Evolutionary conservation across 2,329 filamentous ascomycete species (phyloP).

Genomic region (Colletotrichum tamarilloi): DNA sequence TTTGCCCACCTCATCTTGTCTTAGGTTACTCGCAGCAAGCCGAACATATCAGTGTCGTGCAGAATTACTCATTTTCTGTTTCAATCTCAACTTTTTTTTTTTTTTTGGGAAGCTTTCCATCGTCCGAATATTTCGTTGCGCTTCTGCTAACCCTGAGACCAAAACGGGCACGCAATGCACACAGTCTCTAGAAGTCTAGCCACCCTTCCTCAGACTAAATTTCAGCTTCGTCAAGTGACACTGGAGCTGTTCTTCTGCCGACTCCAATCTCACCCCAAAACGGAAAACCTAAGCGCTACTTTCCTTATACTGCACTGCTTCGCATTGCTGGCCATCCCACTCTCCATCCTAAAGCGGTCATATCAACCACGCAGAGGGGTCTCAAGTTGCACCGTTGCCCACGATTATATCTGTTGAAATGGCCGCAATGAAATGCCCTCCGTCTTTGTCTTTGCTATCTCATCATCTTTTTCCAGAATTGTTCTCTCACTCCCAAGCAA

Average conservation of each 20-base stretch:
- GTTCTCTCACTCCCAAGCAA: background rate
- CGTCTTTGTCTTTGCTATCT: background rate
- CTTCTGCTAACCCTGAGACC: background rate
- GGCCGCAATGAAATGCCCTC: background rate
- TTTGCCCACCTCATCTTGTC: background rate
- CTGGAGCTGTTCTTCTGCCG: slow-evolving; percentile 33
- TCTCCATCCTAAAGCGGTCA: slow-evolving; percentile 18
- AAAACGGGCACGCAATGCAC: background rate
- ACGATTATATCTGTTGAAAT: slow-evolving; percentile 26
- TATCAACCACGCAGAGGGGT: slow-evolving; percentile 25
- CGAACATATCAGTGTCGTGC: background rate
- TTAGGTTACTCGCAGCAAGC: background rate
- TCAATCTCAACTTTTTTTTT: background rate
- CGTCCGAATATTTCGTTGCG: background rate
- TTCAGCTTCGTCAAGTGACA: slow-evolving; percentile 6
- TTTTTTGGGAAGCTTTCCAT: background rate
- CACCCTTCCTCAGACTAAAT: background rate
- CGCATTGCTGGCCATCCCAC: slow-evolving; percentile 21
- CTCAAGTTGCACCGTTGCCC: slow-evolving; percentile 1
- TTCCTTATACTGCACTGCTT: slow-evolving; percentile 29
- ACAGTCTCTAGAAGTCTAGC: background rate
- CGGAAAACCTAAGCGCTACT: slow-evolving; percentile 28
- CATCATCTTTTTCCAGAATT: background rate
- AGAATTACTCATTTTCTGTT: background rate
- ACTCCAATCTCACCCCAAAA: background rate